Conservation (phyloP, 352 stramenopile genomes). For the Phytophthora ramorum region DNA sequence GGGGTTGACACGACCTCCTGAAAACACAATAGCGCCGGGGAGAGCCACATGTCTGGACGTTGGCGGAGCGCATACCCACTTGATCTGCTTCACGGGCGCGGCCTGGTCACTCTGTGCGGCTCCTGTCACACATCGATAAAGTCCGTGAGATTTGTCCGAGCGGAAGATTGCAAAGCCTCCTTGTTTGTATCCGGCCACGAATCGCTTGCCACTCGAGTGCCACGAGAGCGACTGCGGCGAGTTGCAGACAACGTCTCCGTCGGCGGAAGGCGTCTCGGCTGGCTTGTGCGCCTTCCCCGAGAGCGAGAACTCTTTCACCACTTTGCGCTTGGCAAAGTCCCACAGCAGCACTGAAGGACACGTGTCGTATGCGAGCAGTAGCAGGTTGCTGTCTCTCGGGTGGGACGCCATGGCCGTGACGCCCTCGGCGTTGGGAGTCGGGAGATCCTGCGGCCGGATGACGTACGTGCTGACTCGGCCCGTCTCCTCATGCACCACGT, state of each 20-base stretch:
- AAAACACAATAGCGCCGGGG: conserved; percentile 61
- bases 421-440: conserved; percentile 24
- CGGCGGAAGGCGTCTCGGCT: conserved; percentile 15
- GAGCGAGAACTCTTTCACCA: conserved; percentile 51
- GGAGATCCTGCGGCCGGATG: conserved; percentile 57
- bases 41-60: conserved; percentile 56
- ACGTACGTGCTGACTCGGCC: conserved; percentile 72
- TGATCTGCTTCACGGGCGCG: conserved; percentile 50
- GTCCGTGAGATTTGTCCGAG: conserved; percentile 59
- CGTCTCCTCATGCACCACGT: conserved; percentile 83
- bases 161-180: conserved; percentile 70
- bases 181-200: conserved; percentile 70
- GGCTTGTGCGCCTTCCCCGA: conserved; percentile 34
- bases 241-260: conserved; percentile 34
- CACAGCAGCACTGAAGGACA: conserved; percentile 59
- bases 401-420: conserved; percentile 64
- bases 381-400: conserved; percentile 65
- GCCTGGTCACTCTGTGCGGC: neutral
- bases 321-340: conserved; percentile 74
- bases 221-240: conserved; percentile 70
- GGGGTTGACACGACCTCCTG: conserved; percentile 32
- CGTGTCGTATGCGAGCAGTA: conserved; percentile 71
- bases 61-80: conserved; percentile 73
- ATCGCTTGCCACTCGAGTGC: conserved; percentile 81
- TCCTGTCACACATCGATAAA: conserved; percentile 33